Conservation (phyloP, 352 stramenopile genomes). For the Globisporangium carolinianum region DNA sequence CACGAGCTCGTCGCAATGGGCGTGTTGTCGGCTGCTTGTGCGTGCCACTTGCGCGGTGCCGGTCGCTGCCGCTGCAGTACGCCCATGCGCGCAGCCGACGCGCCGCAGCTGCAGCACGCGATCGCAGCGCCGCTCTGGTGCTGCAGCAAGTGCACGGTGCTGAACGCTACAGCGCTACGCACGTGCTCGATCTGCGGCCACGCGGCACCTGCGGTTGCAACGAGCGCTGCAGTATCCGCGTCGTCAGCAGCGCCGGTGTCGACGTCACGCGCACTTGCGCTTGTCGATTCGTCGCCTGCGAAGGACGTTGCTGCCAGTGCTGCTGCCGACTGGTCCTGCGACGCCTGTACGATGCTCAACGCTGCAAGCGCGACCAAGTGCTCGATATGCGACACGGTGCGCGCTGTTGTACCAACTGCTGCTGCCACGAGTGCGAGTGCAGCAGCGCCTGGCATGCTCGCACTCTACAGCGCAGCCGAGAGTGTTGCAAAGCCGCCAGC, state of each 20-base stretch:
- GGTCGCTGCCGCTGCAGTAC: constrained; percentile 47
- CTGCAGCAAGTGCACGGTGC: constrained; percentile 78
- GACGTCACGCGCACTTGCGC: constrained; percentile 38
- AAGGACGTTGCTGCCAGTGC: constrained; percentile 6
- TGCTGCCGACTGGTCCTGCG: constrained; percentile 64
- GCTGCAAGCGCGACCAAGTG: constrained; percentile 46
- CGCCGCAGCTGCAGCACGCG: constrained; percentile 24
- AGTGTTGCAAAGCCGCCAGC: neutral
- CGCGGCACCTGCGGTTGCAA: constrained; percentile 18
- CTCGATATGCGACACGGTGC: constrained; percentile 58
- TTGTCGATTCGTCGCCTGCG: constrained; percentile 23
- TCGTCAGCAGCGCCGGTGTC: constrained; percentile 16
- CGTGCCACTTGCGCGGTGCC: constrained; percentile 47
- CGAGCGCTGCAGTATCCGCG: neutral
- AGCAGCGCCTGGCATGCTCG: constrained; percentile 43
- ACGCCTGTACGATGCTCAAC: constrained; percentile 79
- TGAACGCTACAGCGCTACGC: constrained; percentile 49
- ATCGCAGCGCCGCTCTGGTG: constrained; percentile 56
- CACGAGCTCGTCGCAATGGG: constrained; percentile 79
- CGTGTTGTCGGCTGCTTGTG: constrained; percentile 57
- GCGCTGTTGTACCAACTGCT: constrained; percentile 10
- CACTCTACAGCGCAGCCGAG: constrained; percentile 63
- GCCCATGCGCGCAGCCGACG: constrained; percentile 29
- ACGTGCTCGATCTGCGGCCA: constrained; percentile 68
- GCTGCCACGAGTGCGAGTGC: constrained; percentile 11